These are phyloP conservation scores for Boletus bicolor DNA, from an alignment of 768 basidiomycete genomes.

Conservation along the genomic window DNA sequence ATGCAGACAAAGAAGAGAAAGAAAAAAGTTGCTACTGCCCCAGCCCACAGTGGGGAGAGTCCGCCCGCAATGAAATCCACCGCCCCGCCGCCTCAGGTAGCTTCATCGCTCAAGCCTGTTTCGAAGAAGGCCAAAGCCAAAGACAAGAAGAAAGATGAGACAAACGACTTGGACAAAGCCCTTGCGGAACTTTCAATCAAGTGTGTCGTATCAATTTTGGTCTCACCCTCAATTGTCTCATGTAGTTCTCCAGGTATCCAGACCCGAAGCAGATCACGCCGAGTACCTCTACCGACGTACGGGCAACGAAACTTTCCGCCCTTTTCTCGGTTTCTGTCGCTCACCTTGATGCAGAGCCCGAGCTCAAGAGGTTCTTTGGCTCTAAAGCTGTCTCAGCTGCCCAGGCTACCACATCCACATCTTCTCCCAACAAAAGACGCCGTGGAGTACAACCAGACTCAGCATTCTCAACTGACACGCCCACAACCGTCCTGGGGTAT, in stretches of 20 bases:
- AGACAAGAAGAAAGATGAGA: constrained; percentile 55
- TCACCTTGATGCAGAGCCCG: constrained; percentile 84
- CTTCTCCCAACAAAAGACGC: constrained; percentile 37
- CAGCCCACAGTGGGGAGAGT: constrained; percentile 3
- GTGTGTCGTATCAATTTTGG: constrained; percentile 36
- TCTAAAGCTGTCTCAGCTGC: constrained; percentile 77
- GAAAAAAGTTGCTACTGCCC: constrained; percentile 23
- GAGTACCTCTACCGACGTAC: constrained; percentile 26
- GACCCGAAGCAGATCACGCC: constrained; percentile 41
- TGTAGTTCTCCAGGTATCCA: constrained; percentile 43
- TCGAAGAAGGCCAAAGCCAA: constrained; percentile 62
- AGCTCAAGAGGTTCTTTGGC: constrained; percentile 93
- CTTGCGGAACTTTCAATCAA: constrained; percentile 81
- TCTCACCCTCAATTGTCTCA: neutral
- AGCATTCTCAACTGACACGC: constrained; percentile 71
- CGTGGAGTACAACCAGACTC: constrained; percentile 37
- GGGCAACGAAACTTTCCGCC: constrained; percentile 38
- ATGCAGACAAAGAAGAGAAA: constrained; percentile 41
- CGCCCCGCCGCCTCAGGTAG: neutral
- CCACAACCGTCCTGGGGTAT: constrained; percentile 77
- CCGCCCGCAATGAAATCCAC: constrained; percentile 6
- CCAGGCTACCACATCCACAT: constrained; percentile 36
- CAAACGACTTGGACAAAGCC: constrained; percentile 81
- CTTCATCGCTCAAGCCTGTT: constrained; percentile 41
- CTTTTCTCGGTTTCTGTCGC: constrained; percentile 78